Conservation (phyloP, 2,329 filamentous ascomycete species). For the Beauveria medogensis region DNA sequence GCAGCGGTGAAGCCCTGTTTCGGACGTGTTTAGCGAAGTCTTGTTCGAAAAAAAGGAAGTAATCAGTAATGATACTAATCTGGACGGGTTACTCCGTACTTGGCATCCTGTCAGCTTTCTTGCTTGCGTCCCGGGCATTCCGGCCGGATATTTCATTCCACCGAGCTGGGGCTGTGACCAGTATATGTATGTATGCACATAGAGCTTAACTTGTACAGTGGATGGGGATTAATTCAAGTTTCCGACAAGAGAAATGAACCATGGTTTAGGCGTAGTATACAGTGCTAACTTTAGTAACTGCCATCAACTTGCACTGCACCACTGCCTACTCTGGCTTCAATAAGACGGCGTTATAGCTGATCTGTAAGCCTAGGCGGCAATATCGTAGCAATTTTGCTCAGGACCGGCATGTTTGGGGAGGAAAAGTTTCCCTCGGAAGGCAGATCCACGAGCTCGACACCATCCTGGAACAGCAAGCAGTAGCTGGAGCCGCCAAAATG, state of each 20-base stretch:
- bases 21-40: no score
- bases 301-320: background rate
- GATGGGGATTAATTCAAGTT: background rate
- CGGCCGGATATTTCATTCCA: no score
- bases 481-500: conserved; percentile 70
- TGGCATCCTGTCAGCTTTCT: no score
- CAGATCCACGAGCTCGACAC: conserved; percentile 38
- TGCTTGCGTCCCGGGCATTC: no score
- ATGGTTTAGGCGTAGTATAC: background rate
- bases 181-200: no score
- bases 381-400: conserved; percentile 26
- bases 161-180: no score
- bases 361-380: background rate
- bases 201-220: no score
- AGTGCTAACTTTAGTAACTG: background rate
- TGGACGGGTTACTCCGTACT: no score
- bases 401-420: conserved; percentile 22
- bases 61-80: no score
- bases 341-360: background rate
- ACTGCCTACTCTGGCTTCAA: background rate
- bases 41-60: no score
- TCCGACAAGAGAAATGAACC: background rate
- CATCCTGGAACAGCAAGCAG: conserved; percentile 57
- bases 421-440: conserved; percentile 16
- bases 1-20: background rate